Percentiles rank a stretch among this genome's conserved stretches.
Conservation (phyloP, 2,329 filamentous ascomycete species). For the Diaporthe destruens region DNA sequence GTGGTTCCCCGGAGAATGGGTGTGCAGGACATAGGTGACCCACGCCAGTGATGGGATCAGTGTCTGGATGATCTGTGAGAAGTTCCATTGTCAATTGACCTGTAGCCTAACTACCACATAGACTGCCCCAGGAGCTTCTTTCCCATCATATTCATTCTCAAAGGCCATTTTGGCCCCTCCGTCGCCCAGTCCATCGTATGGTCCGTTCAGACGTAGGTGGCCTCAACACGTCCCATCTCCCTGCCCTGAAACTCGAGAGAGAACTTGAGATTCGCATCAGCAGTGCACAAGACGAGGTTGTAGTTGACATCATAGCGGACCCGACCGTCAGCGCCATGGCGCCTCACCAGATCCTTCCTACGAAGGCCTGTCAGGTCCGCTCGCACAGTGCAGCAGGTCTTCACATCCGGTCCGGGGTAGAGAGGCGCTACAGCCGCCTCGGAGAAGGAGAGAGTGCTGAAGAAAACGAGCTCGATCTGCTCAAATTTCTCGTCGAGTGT, state of each 20-base stretch:
- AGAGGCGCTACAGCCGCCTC: not conserved
- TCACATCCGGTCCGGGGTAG: not conserved
- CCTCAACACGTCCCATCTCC: slow-evolving; percentile 17
- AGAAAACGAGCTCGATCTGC: not conserved
- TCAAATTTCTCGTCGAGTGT: accelerated
- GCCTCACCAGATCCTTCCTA: not conserved
- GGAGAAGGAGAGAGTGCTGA: not conserved
- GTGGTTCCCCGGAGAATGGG: too few relatives aligned
- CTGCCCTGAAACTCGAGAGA: slow-evolving; percentile 7
- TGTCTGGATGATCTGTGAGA: not conserved
- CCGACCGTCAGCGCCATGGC: not conserved
- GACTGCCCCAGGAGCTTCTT: too few relatives aligned
- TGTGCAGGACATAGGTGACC: too few relatives aligned
- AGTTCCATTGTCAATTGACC: too few relatives aligned
- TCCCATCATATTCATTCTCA: too few relatives aligned
- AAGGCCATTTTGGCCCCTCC: too few relatives aligned
- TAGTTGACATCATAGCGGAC: not conserved
- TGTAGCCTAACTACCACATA: too few relatives aligned
- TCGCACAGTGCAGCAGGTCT: not conserved
- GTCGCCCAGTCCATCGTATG: not conserved
- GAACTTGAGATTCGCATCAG: slow-evolving; percentile 20
- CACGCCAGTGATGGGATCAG: too few relatives aligned
- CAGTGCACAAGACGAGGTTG: not conserved
- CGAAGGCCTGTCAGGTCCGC: not conserved
- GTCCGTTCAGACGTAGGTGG: slow-evolving; percentile 1